Conservation (phyloP, 73 alveolate species). For the Diophrys appendiculata region DNA sequence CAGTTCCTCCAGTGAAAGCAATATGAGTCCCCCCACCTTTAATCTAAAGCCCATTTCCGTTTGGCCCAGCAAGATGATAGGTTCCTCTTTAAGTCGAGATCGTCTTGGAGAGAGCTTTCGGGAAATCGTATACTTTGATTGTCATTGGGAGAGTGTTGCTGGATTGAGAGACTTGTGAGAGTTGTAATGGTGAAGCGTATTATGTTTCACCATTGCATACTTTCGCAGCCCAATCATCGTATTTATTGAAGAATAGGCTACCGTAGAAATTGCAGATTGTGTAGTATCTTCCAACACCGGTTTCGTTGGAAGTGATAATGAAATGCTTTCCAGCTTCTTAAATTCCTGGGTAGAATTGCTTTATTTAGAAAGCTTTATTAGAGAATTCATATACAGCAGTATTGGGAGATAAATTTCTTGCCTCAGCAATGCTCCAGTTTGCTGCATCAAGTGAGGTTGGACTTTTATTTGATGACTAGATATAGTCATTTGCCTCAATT, state of each 20-base stretch:
- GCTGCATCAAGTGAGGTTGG: background rate
- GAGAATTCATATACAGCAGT: background rate
- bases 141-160: background rate
- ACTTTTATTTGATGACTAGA: background rate
- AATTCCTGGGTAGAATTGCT: background rate
- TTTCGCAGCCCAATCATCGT: background rate
- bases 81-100: background rate
- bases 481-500: background rate
- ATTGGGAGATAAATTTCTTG: background rate
- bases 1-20: conserved; percentile 44
- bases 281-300: background rate
- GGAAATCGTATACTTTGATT: background rate
- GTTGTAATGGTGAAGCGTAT: background rate
- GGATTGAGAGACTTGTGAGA: background rate
- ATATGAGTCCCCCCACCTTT: conserved; percentile 13
- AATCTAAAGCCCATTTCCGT: conserved; percentile 40
- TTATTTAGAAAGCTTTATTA: background rate
- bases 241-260: background rate
- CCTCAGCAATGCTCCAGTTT: background rate
- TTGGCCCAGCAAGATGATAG: conserved; percentile 33
- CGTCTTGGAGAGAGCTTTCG: background rate
- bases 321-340: conserved; percentile 1
- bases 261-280: background rate
- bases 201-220: background rate
- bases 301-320: background rate